Evolutionary conservation across 2,329 filamentous ascomycete genomes (phyloP).

Genomic region (Penicillium vulpinum): DNA sequence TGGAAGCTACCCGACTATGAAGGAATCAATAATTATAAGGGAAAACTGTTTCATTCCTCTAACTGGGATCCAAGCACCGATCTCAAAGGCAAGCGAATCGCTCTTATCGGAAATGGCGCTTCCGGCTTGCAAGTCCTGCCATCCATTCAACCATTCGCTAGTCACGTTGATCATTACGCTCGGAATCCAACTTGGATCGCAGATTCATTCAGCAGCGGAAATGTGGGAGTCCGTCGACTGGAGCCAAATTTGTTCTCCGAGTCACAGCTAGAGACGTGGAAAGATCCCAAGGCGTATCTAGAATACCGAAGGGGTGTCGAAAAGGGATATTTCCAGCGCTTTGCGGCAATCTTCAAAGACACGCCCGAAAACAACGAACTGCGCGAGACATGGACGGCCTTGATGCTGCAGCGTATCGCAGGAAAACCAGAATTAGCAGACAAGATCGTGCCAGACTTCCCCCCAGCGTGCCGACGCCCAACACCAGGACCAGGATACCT

Average conservation of each 20-base stretch:
- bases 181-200: constrained; percentile 69
- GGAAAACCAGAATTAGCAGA: constrained; percentile 59
- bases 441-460: constrained; percentile 62
- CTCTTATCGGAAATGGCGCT: constrained; percentile 64
- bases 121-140: constrained; percentile 58
- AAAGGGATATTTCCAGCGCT: constrained; percentile 62
- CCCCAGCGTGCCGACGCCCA: constrained; percentile 63
- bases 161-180: constrained; percentile 63
- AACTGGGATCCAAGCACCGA: constrained; percentile 59
- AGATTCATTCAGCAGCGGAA: constrained; percentile 56
- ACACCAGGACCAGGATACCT: constrained; percentile 69
- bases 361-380: constrained; percentile 52
- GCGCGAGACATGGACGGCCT: constrained; percentile 49
- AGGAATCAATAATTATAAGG: constrained; percentile 57
- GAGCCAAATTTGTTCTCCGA: constrained; percentile 57
- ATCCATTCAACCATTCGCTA: constrained; percentile 40
- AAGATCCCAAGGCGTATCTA: constrained; percentile 62
- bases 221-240: constrained; percentile 52
- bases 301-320: constrained; percentile 60
- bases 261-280: constrained; percentile 58
- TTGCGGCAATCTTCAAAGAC: constrained; percentile 56
- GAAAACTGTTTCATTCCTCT: constrained; percentile 60
- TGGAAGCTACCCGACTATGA: constrained; percentile 64
- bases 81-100: constrained; percentile 52
- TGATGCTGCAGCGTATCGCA: constrained; percentile 57